phyloP scores from a whole-genome alignment of 2,329 filamentous ascomycete species.

The Epichloe coenophiala region DNA sequence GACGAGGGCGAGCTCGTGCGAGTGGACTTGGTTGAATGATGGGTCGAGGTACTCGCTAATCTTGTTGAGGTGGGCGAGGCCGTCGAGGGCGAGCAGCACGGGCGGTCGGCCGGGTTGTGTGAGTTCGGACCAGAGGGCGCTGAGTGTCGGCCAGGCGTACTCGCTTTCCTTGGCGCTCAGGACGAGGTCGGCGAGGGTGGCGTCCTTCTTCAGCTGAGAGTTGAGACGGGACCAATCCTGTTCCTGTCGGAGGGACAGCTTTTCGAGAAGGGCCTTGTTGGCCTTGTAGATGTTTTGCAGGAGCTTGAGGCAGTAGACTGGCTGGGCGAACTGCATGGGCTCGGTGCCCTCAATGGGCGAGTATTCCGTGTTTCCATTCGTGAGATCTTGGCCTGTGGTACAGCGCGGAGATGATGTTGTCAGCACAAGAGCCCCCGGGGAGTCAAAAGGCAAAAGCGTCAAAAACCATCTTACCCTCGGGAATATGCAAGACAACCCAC shows the following conservation, averaged over 20 bases:
- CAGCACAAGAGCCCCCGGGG: not conserved
- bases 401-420: not conserved
- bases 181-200: constrained; percentile 54
- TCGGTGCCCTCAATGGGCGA: constrained; percentile 47
- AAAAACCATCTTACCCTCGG: constrained; percentile 54
- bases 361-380: constrained; percentile 71
- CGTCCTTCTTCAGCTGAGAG: constrained; percentile 33
- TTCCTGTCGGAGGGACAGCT: constrained; percentile 29
- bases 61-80: constrained; percentile 69
- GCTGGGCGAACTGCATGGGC: constrained; percentile 59
- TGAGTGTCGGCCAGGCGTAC: constrained; percentile 66
- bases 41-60: constrained; percentile 61
- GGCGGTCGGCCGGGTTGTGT: constrained; percentile 35
- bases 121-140: constrained; percentile 72
- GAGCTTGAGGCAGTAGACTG: constrained; percentile 60
- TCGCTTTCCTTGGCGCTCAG: constrained; percentile 62
- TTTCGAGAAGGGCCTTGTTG: constrained; percentile 52
- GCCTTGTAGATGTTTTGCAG: constrained; percentile 60
- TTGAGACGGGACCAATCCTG: constrained; percentile 29
- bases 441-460: not conserved
- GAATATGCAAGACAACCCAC: constrained; percentile 82
- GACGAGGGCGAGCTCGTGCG: constrained; percentile 69
- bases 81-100: constrained; percentile 67
- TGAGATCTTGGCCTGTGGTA: constrained; percentile 55
- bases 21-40: constrained; percentile 62